Conservation (phyloP, 2,329 filamentous ascomycete species). For the Mariannaea elegans region DNA sequence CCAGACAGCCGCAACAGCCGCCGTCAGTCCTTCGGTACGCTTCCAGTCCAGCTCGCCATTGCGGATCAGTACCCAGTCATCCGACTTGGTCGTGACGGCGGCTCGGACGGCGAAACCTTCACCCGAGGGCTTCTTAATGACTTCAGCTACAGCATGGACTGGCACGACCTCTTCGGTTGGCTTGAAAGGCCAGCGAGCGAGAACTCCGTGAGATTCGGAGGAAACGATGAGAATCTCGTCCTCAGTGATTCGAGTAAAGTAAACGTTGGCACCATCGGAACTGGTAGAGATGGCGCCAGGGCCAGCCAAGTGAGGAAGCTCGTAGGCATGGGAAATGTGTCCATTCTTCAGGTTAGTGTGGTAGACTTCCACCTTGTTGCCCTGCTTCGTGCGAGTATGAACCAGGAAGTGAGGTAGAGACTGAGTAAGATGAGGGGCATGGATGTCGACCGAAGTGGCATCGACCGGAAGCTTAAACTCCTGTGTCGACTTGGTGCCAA, state of each 20-base stretch:
- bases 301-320: conserved; percentile 75
- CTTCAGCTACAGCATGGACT: conserved; percentile 80
- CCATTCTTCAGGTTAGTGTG: conserved; percentile 79
- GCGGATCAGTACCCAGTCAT: conserved; percentile 84
- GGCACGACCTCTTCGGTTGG: conserved; percentile 54
- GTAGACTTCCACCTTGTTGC: conserved; percentile 86
- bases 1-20: conserved; percentile 81
- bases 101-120: conserved; percentile 80
- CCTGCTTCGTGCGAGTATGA: conserved; percentile 74
- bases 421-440: conserved; percentile 77
- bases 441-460: conserved; percentile 67
- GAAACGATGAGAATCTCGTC: conserved; percentile 79
- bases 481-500: conserved; percentile 67
- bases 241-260: conserved; percentile 83
- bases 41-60: conserved; percentile 86
- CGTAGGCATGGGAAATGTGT: conserved; percentile 79
- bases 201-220: conserved; percentile 77
- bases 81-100: conserved; percentile 71
- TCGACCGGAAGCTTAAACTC: conserved; percentile 60
- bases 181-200: conserved; percentile 77
- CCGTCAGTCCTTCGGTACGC: conserved; percentile 83
- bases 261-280: conserved; percentile 81
- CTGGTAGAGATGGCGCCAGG: conserved; percentile 81
- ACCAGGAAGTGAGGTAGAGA: conserved; percentile 86
- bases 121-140: conserved; percentile 73